These are phyloP conservation scores for Withania somnifera DNA, from an alignment of 305 asterid genomes.

Conservation along the genomic window DNA sequence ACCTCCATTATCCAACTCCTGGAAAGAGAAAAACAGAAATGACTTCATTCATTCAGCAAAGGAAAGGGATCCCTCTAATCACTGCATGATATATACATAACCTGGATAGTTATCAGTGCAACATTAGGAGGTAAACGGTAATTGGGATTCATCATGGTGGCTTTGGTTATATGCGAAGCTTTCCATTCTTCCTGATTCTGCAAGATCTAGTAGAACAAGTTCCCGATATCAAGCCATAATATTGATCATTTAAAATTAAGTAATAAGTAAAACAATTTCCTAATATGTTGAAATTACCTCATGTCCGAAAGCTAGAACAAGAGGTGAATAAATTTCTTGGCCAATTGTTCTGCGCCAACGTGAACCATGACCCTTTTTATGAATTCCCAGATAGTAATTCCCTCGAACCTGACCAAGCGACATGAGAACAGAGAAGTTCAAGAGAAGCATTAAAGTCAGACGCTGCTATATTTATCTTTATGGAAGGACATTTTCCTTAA, in stretches of 20 bases:
- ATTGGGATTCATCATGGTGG: constrained; percentile 46
- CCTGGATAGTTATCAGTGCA: constrained; percentile 81
- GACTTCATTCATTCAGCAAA: neutral
- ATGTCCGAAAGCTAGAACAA: constrained; percentile 58
- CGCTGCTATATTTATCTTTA: neutral
- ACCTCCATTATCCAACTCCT: constrained; percentile 50
- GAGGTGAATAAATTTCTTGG: constrained; percentile 87
- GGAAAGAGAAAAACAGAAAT: constrained; percentile 10
- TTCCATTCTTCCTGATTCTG: constrained; percentile 53
- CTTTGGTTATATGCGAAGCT: constrained; percentile 35
- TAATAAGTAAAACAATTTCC: neutral
- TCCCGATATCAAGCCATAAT: neutral
- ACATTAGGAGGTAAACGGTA: constrained; percentile 62
- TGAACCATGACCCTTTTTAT: constrained; percentile 51
- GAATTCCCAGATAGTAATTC: constrained; percentile 45
- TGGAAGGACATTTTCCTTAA: neutral
- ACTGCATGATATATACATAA: constrained; percentile 12
- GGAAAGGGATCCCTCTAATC: neutral
- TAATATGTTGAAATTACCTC: constrained; percentile 32
- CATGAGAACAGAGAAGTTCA: neutral
- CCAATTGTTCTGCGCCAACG: constrained; percentile 74
- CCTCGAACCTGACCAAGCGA: constrained; percentile 54
- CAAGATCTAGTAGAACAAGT: neutral
- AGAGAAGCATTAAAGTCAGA: neutral
- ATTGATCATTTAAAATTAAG: neutral